phyloP scores from a whole-genome alignment of 1,139 yeast species.

The Blastobotrys illinoisensis region DNA sequence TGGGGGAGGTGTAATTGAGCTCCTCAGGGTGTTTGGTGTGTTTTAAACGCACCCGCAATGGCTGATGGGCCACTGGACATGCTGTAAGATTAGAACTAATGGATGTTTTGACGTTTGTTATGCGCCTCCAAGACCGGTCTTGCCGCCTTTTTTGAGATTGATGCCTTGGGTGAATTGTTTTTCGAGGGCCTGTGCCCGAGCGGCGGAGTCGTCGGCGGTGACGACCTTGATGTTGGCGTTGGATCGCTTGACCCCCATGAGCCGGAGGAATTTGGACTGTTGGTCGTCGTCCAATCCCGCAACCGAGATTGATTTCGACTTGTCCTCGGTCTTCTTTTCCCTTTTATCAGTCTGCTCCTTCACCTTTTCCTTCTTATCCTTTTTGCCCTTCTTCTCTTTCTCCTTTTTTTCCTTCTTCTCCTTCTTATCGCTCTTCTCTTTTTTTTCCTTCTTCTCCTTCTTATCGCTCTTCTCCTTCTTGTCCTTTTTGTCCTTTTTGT shows the following conservation, averaged over 20 bases:
- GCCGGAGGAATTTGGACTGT: slow-evolving; percentile 23
- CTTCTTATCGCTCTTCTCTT: slow-evolving; percentile 7
- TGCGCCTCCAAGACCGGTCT: slow-evolving; percentile 22
- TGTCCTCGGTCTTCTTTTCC: slow-evolving; percentile 6
- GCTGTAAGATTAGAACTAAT: neutral
- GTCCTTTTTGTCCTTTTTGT: slow-evolving; percentile 1
- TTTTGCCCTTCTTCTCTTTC: slow-evolving; percentile 3
- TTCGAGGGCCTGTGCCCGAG: slow-evolving; percentile 14
- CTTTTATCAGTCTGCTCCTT: slow-evolving; percentile 9
- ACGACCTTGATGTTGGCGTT: slow-evolving; percentile 13
- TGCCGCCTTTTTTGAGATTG: slow-evolving; percentile 16
- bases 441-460: slow-evolving; percentile 6
- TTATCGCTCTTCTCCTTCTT: slow-evolving; percentile 6
- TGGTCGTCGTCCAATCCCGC: slow-evolving; percentile 21
- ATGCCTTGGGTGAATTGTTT: slow-evolving; percentile 24
- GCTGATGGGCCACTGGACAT: neutral
- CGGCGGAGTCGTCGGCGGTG: slow-evolving; percentile 2
- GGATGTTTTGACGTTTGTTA: neutral
- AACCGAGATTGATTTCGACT: slow-evolving; percentile 15
- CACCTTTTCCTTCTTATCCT: slow-evolving; percentile 8
- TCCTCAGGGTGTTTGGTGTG: slow-evolving; percentile 37
- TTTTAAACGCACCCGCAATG: no score
- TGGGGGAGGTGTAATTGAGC: slow-evolving; percentile 79
- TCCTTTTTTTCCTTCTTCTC: slow-evolving; percentile 5
- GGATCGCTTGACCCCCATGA: slow-evolving; percentile 24